Evolutionary conservation across 192 early-diverging fungal genomes (phyloP), one percentile per base, ranked within the genome.

Genomic region (Linnemannia exigua): DNA sequence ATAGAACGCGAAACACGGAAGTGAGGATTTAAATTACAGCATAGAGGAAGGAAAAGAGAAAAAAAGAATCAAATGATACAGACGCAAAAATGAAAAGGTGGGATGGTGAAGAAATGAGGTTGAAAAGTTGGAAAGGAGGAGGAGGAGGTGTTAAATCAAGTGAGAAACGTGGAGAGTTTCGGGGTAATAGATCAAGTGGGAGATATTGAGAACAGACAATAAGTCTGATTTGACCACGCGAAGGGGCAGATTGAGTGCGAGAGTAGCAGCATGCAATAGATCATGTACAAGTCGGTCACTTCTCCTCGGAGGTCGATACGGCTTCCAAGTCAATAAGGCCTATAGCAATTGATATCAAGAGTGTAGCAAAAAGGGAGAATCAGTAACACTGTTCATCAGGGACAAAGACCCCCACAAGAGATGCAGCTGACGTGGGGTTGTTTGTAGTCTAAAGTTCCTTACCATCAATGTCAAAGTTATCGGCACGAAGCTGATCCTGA

Each of bases 381-480:
- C 33, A n/a, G 75, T 28, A 50, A 44, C 41, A 44, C 9, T n/a
- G n/a, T n/a, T n/a, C n/a, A n/a, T n/a, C n/a, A n/a, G 41, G 9
- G 9, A 9, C 41, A 44, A 44, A 44, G 3, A 6, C 5, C 9
- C 3, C 41, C 9, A 9, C 41, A 6, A 9, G 41, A 3, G 41
- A 9, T 44, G 41, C 9, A 9, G 41, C 41, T 44, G 41, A 44
- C 3, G 5, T 44, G 9, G 3, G 41, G 5, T 44, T 3, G 41
- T 44, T 44, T 9, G 41, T 6, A 44, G 41, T 44, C 9, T 63
- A 31, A 36, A 17, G 16, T 12, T 28, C 4, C 69, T 20, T 66
- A 79, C 77, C 77, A 37, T 72, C 50, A 15, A 72, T 70, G 68
- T 79, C 77, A 58, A 79, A 72, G 15, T 67, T 70, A 20, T 82